A percentile compares a stretch with the other conserved stretches of the same genome.
phyloP scores from a whole-genome alignment of 1,284 basidiomycete genomes.

The Heliocybe sulcata region DNA sequence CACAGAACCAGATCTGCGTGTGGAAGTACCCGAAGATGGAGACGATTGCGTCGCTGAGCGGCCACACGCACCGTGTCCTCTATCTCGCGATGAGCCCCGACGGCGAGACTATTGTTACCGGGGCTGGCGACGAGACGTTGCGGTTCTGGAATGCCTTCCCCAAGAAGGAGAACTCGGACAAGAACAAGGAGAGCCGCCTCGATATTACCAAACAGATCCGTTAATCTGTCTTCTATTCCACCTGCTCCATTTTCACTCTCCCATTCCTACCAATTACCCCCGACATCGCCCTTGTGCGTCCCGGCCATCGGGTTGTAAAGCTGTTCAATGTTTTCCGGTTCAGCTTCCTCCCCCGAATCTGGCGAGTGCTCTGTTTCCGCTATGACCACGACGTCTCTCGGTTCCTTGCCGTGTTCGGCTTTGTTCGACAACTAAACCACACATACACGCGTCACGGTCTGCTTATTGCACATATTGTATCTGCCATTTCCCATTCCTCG shows the following conservation, averaged over 20 bases:
- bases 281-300: too few species aligned
- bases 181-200: conserved; percentile 39
- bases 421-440: neutral
- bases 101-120: conserved; percentile 96
- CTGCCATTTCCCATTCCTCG: neutral
- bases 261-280: too few species aligned
- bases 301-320: too few species aligned
- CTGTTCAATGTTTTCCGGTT: too few species aligned
- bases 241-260: neutral
- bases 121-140: conserved; percentile 96
- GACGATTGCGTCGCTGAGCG: conserved; percentile 91
- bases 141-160: conserved; percentile 95
- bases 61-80: conserved; percentile 91
- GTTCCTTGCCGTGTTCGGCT: neutral
- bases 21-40: conserved; percentile 95
- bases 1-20: conserved; percentile 97
- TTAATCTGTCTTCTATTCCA: conserved; percentile 16
- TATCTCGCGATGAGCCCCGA: conserved; percentile 97
- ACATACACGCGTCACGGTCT: neutral
- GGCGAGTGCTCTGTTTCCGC: neutral
- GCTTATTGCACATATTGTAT: neutral
- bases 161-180: conserved; percentile 46
- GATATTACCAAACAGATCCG: conserved; percentile 62
- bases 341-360: too few species aligned
- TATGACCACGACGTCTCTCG: neutral